Percentiles rank a stretch among this genome's conserved stretches.
Conservation (phyloP, 2,329 filamentous ascomycete species). For the Blastomyces silverae region DNA sequence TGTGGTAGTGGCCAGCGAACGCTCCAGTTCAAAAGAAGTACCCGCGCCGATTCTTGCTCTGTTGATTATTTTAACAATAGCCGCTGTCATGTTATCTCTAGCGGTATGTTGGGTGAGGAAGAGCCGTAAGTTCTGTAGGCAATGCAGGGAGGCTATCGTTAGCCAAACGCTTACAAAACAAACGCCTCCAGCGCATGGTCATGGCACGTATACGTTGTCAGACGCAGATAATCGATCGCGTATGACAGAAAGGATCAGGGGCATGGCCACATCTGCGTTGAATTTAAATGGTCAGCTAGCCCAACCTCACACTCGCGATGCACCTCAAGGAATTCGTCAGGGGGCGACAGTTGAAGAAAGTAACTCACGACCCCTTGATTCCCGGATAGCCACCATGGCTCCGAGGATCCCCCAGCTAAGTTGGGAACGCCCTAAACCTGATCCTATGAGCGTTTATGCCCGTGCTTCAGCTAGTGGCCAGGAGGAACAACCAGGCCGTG, state of each 20-base stretch:
- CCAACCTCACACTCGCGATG: neutral
- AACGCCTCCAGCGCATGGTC: neutral
- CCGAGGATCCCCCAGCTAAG: neutral
- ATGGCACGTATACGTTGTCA: neutral
- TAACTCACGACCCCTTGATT: neutral
- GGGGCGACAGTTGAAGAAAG: no score
- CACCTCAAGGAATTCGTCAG: neutral
- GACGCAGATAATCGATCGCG: neutral
- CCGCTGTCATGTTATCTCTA: neutral
- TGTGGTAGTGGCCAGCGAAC: neutral
- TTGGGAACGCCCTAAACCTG: neutral
- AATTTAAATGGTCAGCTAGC: neutral
- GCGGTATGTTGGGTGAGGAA: neutral
- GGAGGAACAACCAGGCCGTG: neutral
- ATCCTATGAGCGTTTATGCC: neutral
- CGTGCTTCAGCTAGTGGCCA: neutral
- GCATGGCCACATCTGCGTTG: neutral
- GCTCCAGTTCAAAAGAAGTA: neutral
- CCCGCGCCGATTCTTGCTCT: neutral
- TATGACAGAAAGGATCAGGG: neutral
- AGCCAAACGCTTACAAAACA: slow-evolving; percentile 1
- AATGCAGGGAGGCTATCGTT: neutral
- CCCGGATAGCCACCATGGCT: neutral
- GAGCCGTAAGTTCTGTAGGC: neutral
- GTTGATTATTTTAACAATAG: neutral